These are phyloP conservation scores for Colletotrichum sp. DNA, from an alignment of 2,329 filamentous ascomycete genomes.

Conservation along the genomic window DNA sequence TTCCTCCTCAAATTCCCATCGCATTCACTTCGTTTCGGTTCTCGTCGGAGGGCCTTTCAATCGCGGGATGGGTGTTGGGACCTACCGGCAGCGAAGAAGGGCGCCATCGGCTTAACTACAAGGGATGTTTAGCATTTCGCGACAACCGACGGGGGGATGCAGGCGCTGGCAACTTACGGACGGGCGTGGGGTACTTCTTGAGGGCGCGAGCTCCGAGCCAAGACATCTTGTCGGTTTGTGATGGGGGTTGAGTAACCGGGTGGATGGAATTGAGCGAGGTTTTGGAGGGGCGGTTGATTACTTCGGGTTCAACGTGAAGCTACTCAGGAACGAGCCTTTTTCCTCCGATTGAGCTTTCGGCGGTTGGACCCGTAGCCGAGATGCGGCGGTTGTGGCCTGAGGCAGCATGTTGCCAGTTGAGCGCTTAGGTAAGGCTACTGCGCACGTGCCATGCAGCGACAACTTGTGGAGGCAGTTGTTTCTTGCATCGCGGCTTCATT, in stretches of 20 bases:
- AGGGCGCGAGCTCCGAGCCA: slow-evolving; percentile 69
- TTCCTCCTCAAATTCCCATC: neutral
- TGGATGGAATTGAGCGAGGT: slow-evolving; percentile 35
- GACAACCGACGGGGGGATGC: neutral
- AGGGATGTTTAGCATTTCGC: slow-evolving; percentile 16
- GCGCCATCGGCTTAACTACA: slow-evolving; percentile 86
- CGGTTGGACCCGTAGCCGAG: slow-evolving; percentile 40
- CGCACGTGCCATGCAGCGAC: neutral
- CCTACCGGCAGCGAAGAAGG: slow-evolving; percentile 95
- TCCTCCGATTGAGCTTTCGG: slow-evolving; percentile 30
- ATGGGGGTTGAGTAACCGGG: slow-evolving; percentile 35
- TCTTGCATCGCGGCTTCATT: neutral
- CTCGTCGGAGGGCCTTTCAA: neutral
- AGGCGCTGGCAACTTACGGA: slow-evolving; percentile 64
- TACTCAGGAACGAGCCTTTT: slow-evolving; percentile 45
- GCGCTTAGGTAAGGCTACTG: neutral
- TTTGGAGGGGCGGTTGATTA: slow-evolving; percentile 32
- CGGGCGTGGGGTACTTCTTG: slow-evolving; percentile 82
- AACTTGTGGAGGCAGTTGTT: neutral
- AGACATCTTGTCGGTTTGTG: slow-evolving; percentile 67
- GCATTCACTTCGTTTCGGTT: neutral
- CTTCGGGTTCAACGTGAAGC: slow-evolving; percentile 34
- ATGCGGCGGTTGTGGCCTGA: slow-evolving; percentile 29
- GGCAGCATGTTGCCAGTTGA: neutral
- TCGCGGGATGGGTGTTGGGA: slow-evolving; percentile 25